Percentiles rank a stretch among this genome's conserved stretches.
These are phyloP conservation scores for Pestalotiopsis sp. DNA, from an alignment of 2,329 filamentous ascomycete genomes.

Conservation along the genomic window DNA sequence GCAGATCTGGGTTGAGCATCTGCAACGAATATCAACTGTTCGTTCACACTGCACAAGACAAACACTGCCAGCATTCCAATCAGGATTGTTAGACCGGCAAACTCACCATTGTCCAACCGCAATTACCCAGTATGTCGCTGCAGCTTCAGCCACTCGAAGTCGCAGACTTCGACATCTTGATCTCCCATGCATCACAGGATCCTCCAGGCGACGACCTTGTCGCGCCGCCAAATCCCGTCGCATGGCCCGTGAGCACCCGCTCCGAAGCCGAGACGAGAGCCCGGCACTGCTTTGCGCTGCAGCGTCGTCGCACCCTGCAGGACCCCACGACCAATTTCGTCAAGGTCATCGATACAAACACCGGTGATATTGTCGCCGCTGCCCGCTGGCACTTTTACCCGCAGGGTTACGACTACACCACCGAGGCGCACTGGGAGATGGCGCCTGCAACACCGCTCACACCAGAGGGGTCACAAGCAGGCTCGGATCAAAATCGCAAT, in stretches of 20 bases:
- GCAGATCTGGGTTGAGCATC: too few relatives aligned
- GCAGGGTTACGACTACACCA: constrained; percentile 15
- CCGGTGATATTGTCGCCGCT: constrained; percentile 16
- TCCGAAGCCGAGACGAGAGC: constrained; percentile 5
- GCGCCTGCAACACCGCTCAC: background rate
- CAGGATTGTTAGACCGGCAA: too few relatives aligned
- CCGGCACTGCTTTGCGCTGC: constrained; percentile 15
- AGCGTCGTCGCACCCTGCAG: constrained; percentile 14
- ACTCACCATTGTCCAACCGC: too few relatives aligned
- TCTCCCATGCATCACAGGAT: background rate
- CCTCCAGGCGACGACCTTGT: constrained; percentile 10
- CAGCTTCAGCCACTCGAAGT: background rate
- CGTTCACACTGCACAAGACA: too few relatives aligned
- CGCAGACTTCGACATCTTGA: constrained; percentile 3
- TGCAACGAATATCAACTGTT: too few relatives aligned
- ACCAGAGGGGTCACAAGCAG: background rate
- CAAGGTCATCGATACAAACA: constrained; percentile 18
- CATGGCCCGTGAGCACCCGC: constrained; percentile 16
- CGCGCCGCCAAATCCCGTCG: constrained; percentile 11
- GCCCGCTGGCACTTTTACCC: constrained; percentile 22
- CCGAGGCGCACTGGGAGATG: constrained; percentile 18
- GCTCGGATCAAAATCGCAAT: background rate
- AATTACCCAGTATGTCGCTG: background rate
- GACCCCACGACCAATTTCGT: constrained; percentile 18
- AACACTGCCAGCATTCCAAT: too few relatives aligned